A percentile compares a stretch with the other conserved stretches of the same genome.
Evolutionary conservation across 2,329 filamentous ascomycete genomes (phyloP).

Genomic region (Cytospora paraplurivora): DNA sequence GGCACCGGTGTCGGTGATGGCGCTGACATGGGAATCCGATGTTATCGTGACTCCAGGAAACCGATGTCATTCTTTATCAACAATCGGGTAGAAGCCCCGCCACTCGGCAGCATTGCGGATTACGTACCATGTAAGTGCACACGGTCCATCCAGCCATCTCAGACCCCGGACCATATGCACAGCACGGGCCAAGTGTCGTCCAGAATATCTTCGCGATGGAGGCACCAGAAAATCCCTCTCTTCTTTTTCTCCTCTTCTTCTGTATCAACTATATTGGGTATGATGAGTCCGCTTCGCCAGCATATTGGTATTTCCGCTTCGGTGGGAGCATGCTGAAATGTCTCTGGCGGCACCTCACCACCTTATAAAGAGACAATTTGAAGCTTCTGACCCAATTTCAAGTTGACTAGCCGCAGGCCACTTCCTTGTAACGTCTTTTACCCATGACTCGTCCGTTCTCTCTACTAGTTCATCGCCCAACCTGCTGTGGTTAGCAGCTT

Average conservation of each 20-base stretch:
- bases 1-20: conserved; percentile 27
- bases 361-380: conserved; percentile 63
- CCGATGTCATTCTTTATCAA: conserved; percentile 4
- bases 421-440: conserved; percentile 34
- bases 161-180: background rate
- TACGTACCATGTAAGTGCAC: background rate
- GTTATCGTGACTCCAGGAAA: conserved; percentile 27
- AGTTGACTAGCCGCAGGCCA: conserved; percentile 40
- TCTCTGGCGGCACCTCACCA: conserved; percentile 64
- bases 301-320: conserved; percentile 55
- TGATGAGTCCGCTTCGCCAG: conserved; percentile 71
- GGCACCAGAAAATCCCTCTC: conserved; percentile 15
- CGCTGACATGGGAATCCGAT: conserved; percentile 21
- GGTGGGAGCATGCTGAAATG: conserved; percentile 66
- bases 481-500: background rate
- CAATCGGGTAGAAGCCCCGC: conserved; percentile 4
- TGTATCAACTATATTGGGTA: conserved; percentile 76
- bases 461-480: background rate
- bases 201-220: conserved; percentile 20
- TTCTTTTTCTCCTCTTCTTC: conserved; percentile 47
- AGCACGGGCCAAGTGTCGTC: conserved; percentile 22
- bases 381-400: conserved; percentile 61
- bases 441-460: conserved; percentile 22
- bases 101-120: conserved; percentile 10
- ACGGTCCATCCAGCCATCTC: background rate